phyloP scores from a whole-genome alignment of 768 basidiomycete genomes.

The Psilocybe subaeruginosa region DNA sequence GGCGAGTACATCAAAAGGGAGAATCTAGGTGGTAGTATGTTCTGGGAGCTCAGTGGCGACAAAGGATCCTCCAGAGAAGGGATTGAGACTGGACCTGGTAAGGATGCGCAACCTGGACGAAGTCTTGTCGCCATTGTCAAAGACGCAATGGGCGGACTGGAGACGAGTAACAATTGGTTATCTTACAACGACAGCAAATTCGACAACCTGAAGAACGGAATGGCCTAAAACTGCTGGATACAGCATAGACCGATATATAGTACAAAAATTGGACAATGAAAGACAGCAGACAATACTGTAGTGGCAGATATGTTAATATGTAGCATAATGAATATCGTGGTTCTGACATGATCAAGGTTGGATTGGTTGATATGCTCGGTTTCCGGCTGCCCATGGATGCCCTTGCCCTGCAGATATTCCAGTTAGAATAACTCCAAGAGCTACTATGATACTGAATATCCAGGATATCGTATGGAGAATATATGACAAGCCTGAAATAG shows the following conservation, averaged over 20 bases:
- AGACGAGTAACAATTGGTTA: slow-evolving; percentile 79
- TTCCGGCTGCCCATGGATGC: slow-evolving; percentile 77
- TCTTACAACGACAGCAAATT: slow-evolving; percentile 75
- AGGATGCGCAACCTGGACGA: slow-evolving; percentile 68
- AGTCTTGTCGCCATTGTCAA: slow-evolving; percentile 79
- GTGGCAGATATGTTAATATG: background rate
- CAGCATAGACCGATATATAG: background rate
- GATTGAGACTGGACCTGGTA: slow-evolving; percentile 76
- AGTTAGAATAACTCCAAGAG: slow-evolving; percentile 57
- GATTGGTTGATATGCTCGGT: slow-evolving; percentile 61
- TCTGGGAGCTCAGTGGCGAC: slow-evolving; percentile 92
- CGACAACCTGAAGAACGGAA: slow-evolving; percentile 78
- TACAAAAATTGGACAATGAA: background rate
- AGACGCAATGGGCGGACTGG: slow-evolving; percentile 76
- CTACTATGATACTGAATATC: slow-evolving; percentile 56
- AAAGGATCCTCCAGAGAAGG: slow-evolving; percentile 68
- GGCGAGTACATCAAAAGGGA: slow-evolving; percentile 79
- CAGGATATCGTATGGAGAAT: slow-evolving; percentile 64
- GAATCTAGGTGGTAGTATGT: slow-evolving; percentile 90
- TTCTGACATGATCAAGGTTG: slow-evolving; percentile 5
- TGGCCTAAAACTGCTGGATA: slow-evolving; percentile 35
- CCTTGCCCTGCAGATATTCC: slow-evolving; percentile 66
- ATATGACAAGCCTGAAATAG: slow-evolving; percentile 56
- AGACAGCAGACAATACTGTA: background rate
- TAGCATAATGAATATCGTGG: background rate